A percentile compares a stretch with the other conserved stretches of the same genome.
phyloP scores from a whole-genome alignment of 345 rosid genomes.

The Aethionema arabicum region DNA sequence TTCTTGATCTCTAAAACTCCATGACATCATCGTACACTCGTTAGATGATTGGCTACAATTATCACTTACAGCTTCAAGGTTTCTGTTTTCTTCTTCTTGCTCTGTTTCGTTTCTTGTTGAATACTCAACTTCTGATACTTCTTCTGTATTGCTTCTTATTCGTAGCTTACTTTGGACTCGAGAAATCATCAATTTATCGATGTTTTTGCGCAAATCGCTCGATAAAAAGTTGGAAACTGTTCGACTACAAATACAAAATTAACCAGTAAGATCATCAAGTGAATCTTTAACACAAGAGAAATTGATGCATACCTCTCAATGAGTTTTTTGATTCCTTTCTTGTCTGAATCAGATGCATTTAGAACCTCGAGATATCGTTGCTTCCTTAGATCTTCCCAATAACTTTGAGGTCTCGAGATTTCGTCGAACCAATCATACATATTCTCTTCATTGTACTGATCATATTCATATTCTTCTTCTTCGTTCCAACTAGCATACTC shows the following conservation, averaged over 20 bases:
- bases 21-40: conserved; percentile 39
- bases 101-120: conserved; percentile 34
- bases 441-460: conserved; percentile 29
- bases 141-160: conserved; percentile 30
- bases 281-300: not conserved
- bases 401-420: conserved; percentile 82
- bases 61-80: conserved; percentile 43
- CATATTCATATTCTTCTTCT: conserved; percentile 31
- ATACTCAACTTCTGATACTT: conserved; percentile 29
- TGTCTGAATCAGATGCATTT: conserved; percentile 39
- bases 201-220: conserved; percentile 66
- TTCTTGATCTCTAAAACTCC: conserved; percentile 56
- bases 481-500: conserved; percentile 38
- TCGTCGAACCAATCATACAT: conserved; percentile 64
- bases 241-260: conserved; percentile 45
- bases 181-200: conserved; percentile 61
- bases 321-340: conserved; percentile 66
- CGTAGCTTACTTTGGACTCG: conserved; percentile 45
- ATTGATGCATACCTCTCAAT: conserved; percentile 58
- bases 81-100: conserved; percentile 34
- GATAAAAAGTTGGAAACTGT: conserved; percentile 71
- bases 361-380: conserved; percentile 75
- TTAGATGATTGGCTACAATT: conserved; percentile 48
- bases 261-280: not conserved
- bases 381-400: conserved; percentile 76